Evolutionary conservation across 2,329 filamentous ascomycete genomes (phyloP).

Genomic region (Diaporthe ilicicola): DNA sequence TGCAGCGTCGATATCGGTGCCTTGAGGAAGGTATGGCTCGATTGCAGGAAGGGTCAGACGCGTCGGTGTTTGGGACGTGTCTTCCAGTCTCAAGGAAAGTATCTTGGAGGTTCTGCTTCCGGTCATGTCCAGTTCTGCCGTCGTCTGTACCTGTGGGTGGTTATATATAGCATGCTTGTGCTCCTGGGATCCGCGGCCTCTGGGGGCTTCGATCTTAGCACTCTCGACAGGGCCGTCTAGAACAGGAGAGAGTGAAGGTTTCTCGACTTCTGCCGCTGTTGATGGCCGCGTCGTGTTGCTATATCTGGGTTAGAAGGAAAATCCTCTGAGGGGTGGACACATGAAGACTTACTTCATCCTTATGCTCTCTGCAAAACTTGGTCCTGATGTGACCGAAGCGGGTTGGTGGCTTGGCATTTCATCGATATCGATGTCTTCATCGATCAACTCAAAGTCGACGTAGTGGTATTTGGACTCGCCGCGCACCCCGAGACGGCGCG

Average conservation of each 20-base stretch:
- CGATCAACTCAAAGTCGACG: constrained; percentile 69
- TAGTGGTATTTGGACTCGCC: constrained; percentile 99
- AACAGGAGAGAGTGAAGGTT: constrained; percentile 14
- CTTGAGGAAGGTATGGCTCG: constrained; percentile 78
- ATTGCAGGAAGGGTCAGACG: constrained; percentile 86
- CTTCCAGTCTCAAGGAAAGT: constrained; percentile 69
- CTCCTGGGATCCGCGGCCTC: constrained; percentile 40
- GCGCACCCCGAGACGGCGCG: constrained; percentile 87
- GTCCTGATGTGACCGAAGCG: constrained; percentile 44
- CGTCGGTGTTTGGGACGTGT: constrained; percentile 69
- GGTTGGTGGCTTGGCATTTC: constrained; percentile 30
- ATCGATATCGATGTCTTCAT: constrained; percentile 53
- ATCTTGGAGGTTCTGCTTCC: constrained; percentile 65
- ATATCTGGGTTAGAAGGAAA: constrained; percentile 37
- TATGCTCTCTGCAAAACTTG: constrained; percentile 31
- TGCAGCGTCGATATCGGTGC: constrained; percentile 87
- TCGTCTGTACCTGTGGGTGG: constrained; percentile 61
- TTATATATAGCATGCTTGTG: constrained; percentile 65
- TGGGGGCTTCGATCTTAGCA: neutral
- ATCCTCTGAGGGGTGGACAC: neutral
- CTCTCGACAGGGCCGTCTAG: neutral
- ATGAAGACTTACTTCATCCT: constrained; percentile 56
- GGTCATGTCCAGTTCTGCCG: constrained; percentile 67
- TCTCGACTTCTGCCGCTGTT: constrained; percentile 26
- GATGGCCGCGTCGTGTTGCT: constrained; percentile 40